Percentiles rank a stretch among this genome's conserved stretches.
These are phyloP conservation scores for Penicillium sp. DNA, from an alignment of 2,329 filamentous ascomycete genomes.

Conservation along the genomic window DNA sequence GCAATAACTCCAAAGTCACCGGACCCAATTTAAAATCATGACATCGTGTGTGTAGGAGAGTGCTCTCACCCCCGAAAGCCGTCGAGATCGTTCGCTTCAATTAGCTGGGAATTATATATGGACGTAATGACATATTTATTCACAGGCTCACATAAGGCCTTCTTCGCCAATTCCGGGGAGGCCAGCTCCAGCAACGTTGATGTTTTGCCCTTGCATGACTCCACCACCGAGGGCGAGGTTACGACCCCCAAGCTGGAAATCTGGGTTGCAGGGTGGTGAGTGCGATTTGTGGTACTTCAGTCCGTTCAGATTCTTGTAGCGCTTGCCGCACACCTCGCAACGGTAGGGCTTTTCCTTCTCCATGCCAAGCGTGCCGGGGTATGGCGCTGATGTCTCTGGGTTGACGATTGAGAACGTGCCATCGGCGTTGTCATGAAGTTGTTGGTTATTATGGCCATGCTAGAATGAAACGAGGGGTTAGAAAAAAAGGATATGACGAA, in stretches of 20 bases:
- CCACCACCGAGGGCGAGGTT: constrained; percentile 41
- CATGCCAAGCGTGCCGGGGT: constrained; percentile 97
- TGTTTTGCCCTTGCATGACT: constrained; percentile 48
- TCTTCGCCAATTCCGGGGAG: constrained; percentile 48
- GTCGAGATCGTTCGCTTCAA: constrained; percentile 30
- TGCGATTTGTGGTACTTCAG: constrained; percentile 92
- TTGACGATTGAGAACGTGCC: constrained; percentile 98
- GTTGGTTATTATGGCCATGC: constrained; percentile 95
- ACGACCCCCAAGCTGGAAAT: constrained; percentile 58
- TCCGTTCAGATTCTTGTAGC: constrained; percentile 98
- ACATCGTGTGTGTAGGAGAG: constrained; percentile 24
- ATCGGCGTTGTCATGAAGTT: constrained; percentile 93
- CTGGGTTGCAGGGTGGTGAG: constrained; percentile 85
- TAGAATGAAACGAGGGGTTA: constrained; percentile 27
- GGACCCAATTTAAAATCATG: constrained; percentile 23
- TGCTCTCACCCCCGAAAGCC: constrained; percentile 20
- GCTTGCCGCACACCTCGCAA: constrained; percentile 94
- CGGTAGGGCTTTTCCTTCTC: constrained; percentile 99
- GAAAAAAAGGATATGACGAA: constrained; percentile 4
- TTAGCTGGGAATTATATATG: constrained; percentile 27
- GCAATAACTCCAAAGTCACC: constrained; percentile 23
- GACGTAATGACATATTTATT: constrained; percentile 15
- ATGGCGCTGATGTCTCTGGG: constrained; percentile 87
- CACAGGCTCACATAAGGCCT: constrained; percentile 35
- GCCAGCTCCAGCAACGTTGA: constrained; percentile 49